Base-by-base conservation (phyloP, 257 asterid species). In the Fraxinus excelsior region DNA sequence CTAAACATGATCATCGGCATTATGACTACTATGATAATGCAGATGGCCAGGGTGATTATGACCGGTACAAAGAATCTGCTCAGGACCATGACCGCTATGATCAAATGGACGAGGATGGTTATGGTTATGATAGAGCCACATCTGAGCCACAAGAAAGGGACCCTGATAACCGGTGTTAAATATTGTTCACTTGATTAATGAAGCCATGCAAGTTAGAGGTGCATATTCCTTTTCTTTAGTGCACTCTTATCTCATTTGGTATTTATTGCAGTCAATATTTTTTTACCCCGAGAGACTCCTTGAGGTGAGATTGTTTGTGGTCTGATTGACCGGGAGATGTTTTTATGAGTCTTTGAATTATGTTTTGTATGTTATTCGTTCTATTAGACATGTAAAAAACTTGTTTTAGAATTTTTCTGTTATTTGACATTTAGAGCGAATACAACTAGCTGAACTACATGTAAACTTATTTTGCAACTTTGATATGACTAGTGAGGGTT, bases 21-120 rank as follows among this genome's bases (percentile, higher is more conserved):
- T 85, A 85, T 73, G 94, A 90, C 79, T 88, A 88, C 83, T 88
- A 90, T 87, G 92, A 85, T 60, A 79, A 78, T 62, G 80, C 75
- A 10, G 97, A 86, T 14, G 90, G 82, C 49, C 87, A 78, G 35
- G 89, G 81, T 44, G 90, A 84, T 37, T 85, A 89, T 75, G 96
- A 87, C 56, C 90, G 94, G 51, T 87, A 89, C 38, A 83, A 89
- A 78, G 91, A 87, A 62, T 64, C 89, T 46, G 88, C 84, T 67
- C 88, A 84, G 62, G 89, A 82, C 34, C 84, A 71, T 80, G 98
- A 88, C 76, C 86, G 88, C 25, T 89, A 94, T 77, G 91, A 91
- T 77, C 91, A 84, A 75, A 87, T 88, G 97, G 97, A 91, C 8
- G 97, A 88, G 58, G 97, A 89, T 51, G 86, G 76, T 62, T 89